phyloP scores from a whole-genome alignment of 345 rosid genomes.

The Citrus glauca region DNA sequence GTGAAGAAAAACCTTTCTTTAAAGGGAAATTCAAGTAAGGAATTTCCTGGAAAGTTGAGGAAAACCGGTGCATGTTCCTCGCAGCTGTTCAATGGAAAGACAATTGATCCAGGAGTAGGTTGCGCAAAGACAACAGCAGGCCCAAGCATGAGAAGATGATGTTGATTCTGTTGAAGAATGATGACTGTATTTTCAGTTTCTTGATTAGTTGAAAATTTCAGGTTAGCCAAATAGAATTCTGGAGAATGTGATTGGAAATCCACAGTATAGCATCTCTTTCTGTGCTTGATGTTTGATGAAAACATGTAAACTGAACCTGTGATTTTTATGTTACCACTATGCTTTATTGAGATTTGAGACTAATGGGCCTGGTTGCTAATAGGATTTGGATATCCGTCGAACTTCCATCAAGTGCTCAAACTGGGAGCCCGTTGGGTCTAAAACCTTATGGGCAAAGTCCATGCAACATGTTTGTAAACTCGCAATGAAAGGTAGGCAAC shows the following conservation, averaged over 20 bases:
- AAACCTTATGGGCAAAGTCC: not conserved
- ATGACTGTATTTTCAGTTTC: not conserved
- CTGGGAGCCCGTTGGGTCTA: not conserved
- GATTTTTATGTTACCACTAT: not conserved
- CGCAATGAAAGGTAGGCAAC: not conserved
- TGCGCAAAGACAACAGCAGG: constrained; percentile 36
- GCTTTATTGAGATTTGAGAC: not conserved
- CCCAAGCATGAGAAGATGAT: constrained; percentile 12
- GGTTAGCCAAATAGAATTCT: not conserved
- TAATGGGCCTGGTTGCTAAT: not conserved
- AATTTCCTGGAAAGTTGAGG: constrained; percentile 50
- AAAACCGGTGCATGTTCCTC: constrained; percentile 28
- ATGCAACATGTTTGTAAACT: not conserved
- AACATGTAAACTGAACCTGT: not conserved
- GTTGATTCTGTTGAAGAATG: not conserved
- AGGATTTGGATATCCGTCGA: not conserved
- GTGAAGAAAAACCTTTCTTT: constrained; percentile 46
- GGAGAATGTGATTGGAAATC: not conserved
- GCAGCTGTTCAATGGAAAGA: constrained; percentile 27
- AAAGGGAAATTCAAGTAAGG: constrained; percentile 49
- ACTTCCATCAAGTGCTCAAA: not conserved
- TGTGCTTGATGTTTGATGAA: not conserved
- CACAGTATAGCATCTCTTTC: not conserved
- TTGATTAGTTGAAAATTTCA: not conserved
- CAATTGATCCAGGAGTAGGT: constrained; percentile 29